These are phyloP conservation scores for Tuctoria greenei DNA, from an alignment of 176 grass and related monocot species.

Conservation along the genomic window DNA sequence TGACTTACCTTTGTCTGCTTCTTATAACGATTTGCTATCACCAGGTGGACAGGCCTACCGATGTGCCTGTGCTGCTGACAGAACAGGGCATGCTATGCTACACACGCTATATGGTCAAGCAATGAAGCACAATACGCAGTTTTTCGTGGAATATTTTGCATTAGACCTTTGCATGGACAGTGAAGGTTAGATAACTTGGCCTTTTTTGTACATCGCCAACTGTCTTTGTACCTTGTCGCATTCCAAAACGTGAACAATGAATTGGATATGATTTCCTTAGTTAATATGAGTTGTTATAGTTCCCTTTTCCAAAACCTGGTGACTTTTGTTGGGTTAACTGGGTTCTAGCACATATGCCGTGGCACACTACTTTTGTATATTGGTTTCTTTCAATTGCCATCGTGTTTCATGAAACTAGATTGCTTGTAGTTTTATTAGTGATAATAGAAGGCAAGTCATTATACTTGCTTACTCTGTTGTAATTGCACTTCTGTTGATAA, in stretches of 20 bases:
- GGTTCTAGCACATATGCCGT: not conserved
- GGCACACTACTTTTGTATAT: not conserved
- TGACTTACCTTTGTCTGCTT: conserved; percentile 9
- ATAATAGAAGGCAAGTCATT: not conserved
- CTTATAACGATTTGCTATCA: conserved; percentile 6
- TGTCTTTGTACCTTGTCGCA: conserved; percentile 8
- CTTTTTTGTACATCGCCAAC: not conserved
- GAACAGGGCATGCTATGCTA: conserved; percentile 94
- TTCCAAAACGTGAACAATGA: not conserved
- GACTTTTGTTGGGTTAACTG: not conserved
- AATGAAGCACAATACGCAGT: conserved; percentile 99
- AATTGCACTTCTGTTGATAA: conserved; percentile 2
- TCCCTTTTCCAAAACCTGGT: not conserved
- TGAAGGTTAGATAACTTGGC: conserved; percentile 46
- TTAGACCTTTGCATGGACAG: conserved; percentile 75
- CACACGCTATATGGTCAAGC: conserved; percentile 95
- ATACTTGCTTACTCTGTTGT: not conserved
- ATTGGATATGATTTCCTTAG: not conserved
- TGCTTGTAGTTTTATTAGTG: not conserved
- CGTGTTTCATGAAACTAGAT: conserved; percentile 13
- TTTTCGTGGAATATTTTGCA: conserved; percentile 92
- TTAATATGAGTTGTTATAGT: not conserved
- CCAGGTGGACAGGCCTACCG: conserved; percentile 90
- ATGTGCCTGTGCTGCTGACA: conserved; percentile 93
- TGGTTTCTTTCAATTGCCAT: conserved; percentile 3